phyloP scores from a whole-genome alignment of 2,329 filamentous ascomycete species.

The Colletotrichum sidae region DNA sequence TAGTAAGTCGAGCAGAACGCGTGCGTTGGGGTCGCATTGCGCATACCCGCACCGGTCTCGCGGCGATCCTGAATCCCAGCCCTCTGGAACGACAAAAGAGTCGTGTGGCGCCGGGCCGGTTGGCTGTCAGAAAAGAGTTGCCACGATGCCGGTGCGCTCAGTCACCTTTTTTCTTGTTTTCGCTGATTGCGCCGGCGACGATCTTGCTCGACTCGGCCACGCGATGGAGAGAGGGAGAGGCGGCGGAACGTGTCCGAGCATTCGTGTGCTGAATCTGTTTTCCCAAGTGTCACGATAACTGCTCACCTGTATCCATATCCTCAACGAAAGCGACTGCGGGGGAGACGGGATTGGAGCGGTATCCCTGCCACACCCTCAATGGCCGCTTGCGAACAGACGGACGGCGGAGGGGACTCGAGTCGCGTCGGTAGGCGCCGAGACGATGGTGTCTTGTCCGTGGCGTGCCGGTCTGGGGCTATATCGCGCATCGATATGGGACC shows the following conservation, averaged over 20 bases:
- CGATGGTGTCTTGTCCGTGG: background rate
- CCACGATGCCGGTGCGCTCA: too few species aligned
- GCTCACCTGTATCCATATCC: slow-evolving; percentile 14
- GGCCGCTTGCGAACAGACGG: slow-evolving; percentile 20
- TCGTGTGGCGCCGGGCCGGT: too few species aligned
- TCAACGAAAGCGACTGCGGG: slow-evolving; percentile 6
- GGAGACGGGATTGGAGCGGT: background rate
- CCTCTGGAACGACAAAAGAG: too few species aligned
- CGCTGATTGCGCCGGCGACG: too few species aligned
- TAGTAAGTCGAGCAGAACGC: too few species aligned
- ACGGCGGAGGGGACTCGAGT: slow-evolving; percentile 4
- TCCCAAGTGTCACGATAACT: slow-evolving; percentile 2
- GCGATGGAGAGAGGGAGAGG: too few species aligned
- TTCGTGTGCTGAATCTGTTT: background rate
- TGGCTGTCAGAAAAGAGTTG: too few species aligned
- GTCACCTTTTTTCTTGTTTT: too few species aligned
- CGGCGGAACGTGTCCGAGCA: too few species aligned
- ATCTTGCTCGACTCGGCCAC: slow-evolving; percentile 2
- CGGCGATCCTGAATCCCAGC: too few species aligned
- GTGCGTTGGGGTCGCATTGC: too few species aligned
- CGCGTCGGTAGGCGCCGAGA: slow-evolving; percentile 30
- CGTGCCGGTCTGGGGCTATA: slow-evolving; percentile 11
- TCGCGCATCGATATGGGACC: slow-evolving; percentile 12
- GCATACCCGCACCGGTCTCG: too few species aligned
- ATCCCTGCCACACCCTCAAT: slow-evolving; percentile 15